Conservation (phyloP, 2,329 filamentous ascomycete species). For the Colletotrichum musae region DNA sequence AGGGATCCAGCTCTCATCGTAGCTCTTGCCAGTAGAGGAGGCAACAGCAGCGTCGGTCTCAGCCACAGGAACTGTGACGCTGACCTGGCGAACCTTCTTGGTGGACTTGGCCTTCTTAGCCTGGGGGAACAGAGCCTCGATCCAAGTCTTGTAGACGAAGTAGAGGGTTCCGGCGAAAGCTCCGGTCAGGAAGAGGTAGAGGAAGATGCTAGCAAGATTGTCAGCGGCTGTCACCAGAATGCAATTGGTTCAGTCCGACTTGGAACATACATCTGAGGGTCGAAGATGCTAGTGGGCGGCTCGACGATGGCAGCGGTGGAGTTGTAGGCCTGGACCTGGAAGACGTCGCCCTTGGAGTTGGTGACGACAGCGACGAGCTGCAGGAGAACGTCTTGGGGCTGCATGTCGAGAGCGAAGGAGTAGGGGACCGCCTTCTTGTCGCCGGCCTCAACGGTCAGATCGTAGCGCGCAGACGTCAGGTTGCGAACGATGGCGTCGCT, state of each 20-base stretch:
- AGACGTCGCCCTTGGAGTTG: conserved; percentile 76
- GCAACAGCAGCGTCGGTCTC: conserved; percentile 80
- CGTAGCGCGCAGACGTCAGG: conserved; percentile 83
- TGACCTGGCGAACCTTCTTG: conserved; percentile 77
- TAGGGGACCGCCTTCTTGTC: conserved; percentile 84
- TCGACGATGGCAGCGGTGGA: conserved; percentile 90
- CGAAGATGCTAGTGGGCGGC: conserved; percentile 90
- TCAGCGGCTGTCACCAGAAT: conserved; percentile 62
- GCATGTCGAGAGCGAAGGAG: conserved; percentile 90
- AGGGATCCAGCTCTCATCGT: conserved; percentile 96
- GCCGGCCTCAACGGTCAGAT: conserved; percentile 80
- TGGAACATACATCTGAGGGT: conserved; percentile 88
- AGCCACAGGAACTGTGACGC: conserved; percentile 73
- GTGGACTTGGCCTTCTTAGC: conserved; percentile 76
- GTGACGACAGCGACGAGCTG: conserved; percentile 82
- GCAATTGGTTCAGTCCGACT: not conserved
- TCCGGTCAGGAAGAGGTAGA: conserved; percentile 90
- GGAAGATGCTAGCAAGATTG: conserved; percentile 81
- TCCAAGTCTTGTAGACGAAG: conserved; percentile 99
- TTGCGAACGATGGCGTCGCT: conserved; percentile 81
- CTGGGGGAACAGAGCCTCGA: conserved; percentile 95
- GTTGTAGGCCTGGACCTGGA: conserved; percentile 85
- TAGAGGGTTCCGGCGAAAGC: conserved; percentile 86
- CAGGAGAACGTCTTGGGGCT: conserved; percentile 89
- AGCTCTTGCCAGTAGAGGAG: conserved; percentile 78